Evolutionary conservation across 306 rosid genomes (phyloP).

Genomic region (Pterocarpus santalinus): DNA sequence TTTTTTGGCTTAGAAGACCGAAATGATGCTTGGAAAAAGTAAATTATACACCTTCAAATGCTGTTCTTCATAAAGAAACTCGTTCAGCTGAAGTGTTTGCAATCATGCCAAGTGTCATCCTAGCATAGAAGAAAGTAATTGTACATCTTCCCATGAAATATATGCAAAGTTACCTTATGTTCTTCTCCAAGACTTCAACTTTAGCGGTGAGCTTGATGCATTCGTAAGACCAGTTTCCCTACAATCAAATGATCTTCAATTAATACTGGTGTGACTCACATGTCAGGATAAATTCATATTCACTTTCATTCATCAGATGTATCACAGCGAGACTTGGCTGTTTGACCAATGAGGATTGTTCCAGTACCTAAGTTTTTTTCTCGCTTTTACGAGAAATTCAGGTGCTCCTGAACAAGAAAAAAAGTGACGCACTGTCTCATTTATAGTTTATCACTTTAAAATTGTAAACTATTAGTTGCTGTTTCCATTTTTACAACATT

Average conservation of each 20-base stretch:
- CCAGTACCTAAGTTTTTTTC: too few species aligned
- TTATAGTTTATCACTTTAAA: too few species aligned
- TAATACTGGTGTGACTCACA: neutral
- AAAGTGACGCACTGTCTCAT: too few species aligned
- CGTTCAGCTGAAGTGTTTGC: neutral
- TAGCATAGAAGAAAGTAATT: conserved; percentile 22
- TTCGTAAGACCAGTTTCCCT: conserved; percentile 70
- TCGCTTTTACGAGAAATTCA: too few species aligned
- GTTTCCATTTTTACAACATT: neutral
- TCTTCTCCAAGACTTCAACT: conserved; percentile 74
- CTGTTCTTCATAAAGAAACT: neutral
- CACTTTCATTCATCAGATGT: neutral
- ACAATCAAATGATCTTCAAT: conserved; percentile 29
- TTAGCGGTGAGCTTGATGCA: conserved; percentile 66
- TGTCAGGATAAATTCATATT: neutral
- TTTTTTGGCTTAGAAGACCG: neutral
- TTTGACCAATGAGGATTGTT: neutral
- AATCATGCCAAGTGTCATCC: neutral
- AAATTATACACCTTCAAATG: neutral
- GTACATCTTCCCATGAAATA: conserved; percentile 1
- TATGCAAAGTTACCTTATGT: conserved; percentile 58
- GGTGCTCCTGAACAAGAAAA: too few species aligned
- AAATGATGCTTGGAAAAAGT: neutral
- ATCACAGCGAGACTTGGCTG: neutral
- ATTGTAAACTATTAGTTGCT: too few species aligned